Evolutionary conservation across 2,329 filamentous ascomycete species (phyloP), one percentile per base, ranked within the genome.

Genomic region (Tolypocladium paradoxum): DNA sequence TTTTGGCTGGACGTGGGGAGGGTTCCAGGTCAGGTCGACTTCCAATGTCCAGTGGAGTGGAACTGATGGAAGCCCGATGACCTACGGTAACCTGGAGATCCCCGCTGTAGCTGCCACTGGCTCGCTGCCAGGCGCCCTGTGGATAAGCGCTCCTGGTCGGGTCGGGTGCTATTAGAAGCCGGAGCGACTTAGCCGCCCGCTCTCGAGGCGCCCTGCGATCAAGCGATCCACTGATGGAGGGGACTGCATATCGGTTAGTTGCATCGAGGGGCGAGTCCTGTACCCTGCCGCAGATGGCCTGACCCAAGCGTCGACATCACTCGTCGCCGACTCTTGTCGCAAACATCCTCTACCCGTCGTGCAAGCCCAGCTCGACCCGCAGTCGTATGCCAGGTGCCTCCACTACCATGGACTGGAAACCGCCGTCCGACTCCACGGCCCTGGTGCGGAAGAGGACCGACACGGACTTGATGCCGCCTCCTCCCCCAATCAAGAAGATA

Each of bases 401-500:
- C 36, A 50, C 53, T 53, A 60, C 46, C 57, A 76, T 77, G 74
- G 70, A 72, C 38, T 54, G 65, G 9, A 53, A 59, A 48, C 38
- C 56, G 31, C 36, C 56, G 29, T 36, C 55, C 2, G 45, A 58
- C 40, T 82, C 83, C 6, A 78, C 69, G 50, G 80, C 85, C 55
- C 77, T 93, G 55, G 74, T 83, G 52, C 80, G 79, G 53, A 90
- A 90, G 72, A 77, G 83, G 57, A 75, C 87, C 52, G 84, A 89
- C 54, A 79, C 74, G 29, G 83, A 87, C 53, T 73, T 73, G 59
- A 97, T 96, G 90, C 87, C 89, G 18, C 90, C 91, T 12, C 91
- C 92, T 6, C 89, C 90, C 4, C 79, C 83, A 0, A 76, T 84
- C 43, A 97, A 96, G 69, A 86, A 90, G 54, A 95, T 96, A 64